These are phyloP conservation scores for Stentor roeselii DNA, from an alignment of 73 alveolate genomes.

Conservation along the genomic window DNA sequence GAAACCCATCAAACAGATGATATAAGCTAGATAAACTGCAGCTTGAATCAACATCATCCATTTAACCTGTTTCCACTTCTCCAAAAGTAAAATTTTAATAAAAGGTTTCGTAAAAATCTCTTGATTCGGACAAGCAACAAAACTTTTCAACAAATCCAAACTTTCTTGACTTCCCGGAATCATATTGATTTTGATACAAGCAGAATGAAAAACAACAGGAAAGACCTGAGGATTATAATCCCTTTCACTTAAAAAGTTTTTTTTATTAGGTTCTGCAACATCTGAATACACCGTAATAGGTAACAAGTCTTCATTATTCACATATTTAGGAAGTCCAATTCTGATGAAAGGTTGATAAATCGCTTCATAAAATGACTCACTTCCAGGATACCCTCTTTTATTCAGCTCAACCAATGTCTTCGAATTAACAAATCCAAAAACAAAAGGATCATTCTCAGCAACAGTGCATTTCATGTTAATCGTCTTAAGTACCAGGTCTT, in stretches of 20 bases:
- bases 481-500: neutral
- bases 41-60: neutral
- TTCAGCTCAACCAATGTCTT: neutral
- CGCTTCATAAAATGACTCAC: neutral
- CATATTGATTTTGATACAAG: neutral
- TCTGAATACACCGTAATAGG: neutral
- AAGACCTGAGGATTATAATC: neutral
- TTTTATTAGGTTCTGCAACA: neutral
- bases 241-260: no score
- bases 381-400: neutral
- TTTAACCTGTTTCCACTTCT: constrained; percentile 14
- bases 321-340: neutral
- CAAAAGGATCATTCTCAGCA: neutral
- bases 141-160: neutral
- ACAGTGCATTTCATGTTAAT: no score
- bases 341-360: neutral
- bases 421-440: neutral
- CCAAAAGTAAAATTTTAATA: neutral
- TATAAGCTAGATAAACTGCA: neutral
- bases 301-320: neutral
- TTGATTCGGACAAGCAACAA: neutral
- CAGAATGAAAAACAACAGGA: neutral
- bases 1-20: neutral
- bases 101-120: constrained; percentile 3
- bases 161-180: constrained; percentile 6